phyloP scores from a whole-genome alignment of 768 basidiomycete species.

The Scleroderma citrinum region DNA sequence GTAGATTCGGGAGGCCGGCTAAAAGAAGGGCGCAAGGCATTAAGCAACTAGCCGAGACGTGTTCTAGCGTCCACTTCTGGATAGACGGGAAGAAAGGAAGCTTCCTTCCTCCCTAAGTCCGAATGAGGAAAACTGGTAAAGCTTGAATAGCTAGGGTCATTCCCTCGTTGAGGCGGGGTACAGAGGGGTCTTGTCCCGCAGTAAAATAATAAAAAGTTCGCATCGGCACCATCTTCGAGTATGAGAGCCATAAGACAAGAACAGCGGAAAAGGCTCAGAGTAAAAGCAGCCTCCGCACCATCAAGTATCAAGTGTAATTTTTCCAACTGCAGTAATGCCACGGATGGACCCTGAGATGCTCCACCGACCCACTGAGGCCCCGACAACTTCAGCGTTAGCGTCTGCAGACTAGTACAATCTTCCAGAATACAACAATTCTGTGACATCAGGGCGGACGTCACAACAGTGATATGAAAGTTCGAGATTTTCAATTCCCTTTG shows the following conservation, averaged over 20 bases:
- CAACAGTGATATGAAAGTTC: conserved; percentile 47
- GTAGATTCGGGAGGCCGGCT: conserved; percentile 11
- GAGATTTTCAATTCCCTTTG: conserved; percentile 27
- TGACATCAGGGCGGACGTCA: conserved; percentile 48
- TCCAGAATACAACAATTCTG: conserved; percentile 38
- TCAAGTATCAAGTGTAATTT: conserved; percentile 42
- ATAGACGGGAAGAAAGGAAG: conserved; percentile 32
- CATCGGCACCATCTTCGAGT: conserved; percentile 45
- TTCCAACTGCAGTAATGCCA: conserved; percentile 34
- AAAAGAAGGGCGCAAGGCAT: conserved; percentile 13
- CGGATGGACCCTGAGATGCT: conserved; percentile 21
- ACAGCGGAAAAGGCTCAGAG: conserved; percentile 38
- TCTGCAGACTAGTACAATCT: conserved; percentile 35
- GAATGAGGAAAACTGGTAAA: conserved; percentile 6
- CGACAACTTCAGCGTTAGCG: conserved; percentile 44
- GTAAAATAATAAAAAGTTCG: conserved; percentile 28
- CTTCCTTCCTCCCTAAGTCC: conserved; percentile 11
- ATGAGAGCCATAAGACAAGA: conserved; percentile 32
- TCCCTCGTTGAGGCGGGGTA: conserved; percentile 2
- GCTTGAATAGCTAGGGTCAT: conserved; percentile 6
- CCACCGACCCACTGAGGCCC: conserved; percentile 28
- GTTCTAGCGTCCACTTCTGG: conserved; percentile 29
- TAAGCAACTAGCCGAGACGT: conserved; percentile 30
- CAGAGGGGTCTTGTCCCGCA: conserved; percentile 23
- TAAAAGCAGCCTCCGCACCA: conserved; percentile 28